Evolutionary conservation across 768 basidiomycete species (phyloP).

Genomic region (Trametes cingulata): DNA sequence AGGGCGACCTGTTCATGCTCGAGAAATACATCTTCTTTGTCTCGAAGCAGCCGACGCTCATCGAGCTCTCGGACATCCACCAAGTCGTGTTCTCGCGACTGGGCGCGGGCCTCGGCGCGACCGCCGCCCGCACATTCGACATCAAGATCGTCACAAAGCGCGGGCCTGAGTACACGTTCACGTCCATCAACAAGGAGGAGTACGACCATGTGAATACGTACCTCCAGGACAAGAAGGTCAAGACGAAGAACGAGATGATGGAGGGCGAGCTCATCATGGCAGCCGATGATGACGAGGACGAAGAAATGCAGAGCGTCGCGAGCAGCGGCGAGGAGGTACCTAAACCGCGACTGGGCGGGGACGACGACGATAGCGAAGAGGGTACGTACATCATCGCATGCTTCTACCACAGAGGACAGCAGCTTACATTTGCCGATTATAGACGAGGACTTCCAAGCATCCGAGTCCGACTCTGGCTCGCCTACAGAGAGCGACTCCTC

Average conservation of each 20-base stretch:
- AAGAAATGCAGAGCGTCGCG: conserved; percentile 81
- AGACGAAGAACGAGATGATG: conserved; percentile 94
- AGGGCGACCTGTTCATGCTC: conserved; percentile 96
- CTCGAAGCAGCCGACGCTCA: conserved; percentile 89
- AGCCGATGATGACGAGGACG: conserved; percentile 71
- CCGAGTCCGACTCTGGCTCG: conserved; percentile 84
- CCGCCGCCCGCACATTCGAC: conserved; percentile 92
- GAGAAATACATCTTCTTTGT: conserved; percentile 99
- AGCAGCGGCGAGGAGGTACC: conserved; percentile 67
- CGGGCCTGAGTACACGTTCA: conserved; percentile 86
- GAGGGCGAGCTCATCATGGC: conserved; percentile 80
- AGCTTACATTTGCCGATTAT: not conserved
- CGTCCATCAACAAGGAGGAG: conserved; percentile 95
- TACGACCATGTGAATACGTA: conserved; percentile 84
- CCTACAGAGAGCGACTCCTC: conserved; percentile 73
- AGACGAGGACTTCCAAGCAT: conserved; percentile 93
- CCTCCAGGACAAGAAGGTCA: conserved; percentile 87
- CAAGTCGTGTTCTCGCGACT: conserved; percentile 93
- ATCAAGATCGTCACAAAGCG: conserved; percentile 84
- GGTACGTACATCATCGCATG: conserved; percentile 41
- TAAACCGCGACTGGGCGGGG: conserved; percentile 49
- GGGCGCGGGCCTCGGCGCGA: conserved; percentile 77
- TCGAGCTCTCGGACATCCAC: conserved; percentile 88
- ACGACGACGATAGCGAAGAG: conserved; percentile 80
- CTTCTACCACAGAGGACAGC: not conserved